A percentile compares a stretch with the other conserved stretches of the same genome.
Conservation (phyloP, 2,329 filamentous ascomycete genomes). For the Fusarium decemcellulare region DNA sequence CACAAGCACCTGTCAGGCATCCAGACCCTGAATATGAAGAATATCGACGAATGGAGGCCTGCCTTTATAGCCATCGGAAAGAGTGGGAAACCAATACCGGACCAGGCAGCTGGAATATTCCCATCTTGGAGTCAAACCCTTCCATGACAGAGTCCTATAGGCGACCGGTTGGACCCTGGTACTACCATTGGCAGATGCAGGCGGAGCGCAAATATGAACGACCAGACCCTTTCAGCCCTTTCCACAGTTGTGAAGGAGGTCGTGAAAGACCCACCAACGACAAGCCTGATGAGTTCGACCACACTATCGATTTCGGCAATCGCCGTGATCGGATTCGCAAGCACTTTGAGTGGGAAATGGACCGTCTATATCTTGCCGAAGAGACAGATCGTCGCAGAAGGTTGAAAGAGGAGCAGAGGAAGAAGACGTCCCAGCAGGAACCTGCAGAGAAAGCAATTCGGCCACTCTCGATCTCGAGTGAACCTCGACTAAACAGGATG, state of each 20-base stretch:
- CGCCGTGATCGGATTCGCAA: constrained; percentile 20
- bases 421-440: not conserved
- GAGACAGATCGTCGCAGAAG: not conserved
- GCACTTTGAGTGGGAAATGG: constrained; percentile 30
- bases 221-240: not conserved
- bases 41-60: no score
- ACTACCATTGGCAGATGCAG: not conserved
- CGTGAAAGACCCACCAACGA: not conserved
- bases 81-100: no score
- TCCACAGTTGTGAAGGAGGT: not conserved
- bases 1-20: no score
- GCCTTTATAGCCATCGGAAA: no score
- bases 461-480: not conserved
- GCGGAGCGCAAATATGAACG: not conserved
- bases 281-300: not conserved
- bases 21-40: no score
- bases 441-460: not conserved
- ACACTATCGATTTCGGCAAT: constrained; percentile 11
- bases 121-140: no score
- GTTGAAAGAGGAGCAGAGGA: not conserved
- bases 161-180: not conserved
- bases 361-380: constrained; percentile 16
- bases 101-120: no score
- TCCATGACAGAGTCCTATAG: no score
- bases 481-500: not conserved